Percentiles rank a stretch among this genome's conserved stretches.
phyloP scores from a whole-genome alignment of 2,329 filamentous ascomycete genomes.

The Fusarium begoniae region DNA sequence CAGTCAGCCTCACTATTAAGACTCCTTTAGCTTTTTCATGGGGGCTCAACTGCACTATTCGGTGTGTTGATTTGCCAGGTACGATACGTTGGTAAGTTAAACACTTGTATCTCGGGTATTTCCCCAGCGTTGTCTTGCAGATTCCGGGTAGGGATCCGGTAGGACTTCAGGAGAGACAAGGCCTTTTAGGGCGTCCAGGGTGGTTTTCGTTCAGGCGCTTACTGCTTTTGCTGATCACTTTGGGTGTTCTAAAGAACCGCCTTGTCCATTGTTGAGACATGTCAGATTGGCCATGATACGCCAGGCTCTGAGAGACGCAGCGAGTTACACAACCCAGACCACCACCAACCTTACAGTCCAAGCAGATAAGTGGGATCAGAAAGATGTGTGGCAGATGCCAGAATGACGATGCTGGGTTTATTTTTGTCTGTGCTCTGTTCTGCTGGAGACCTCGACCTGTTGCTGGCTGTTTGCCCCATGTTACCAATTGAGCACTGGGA shows the following conservation, averaged over 20 bases:
- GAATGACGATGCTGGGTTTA: constrained; percentile 16
- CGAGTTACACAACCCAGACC: constrained; percentile 8
- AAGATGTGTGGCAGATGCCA: constrained; percentile 17
- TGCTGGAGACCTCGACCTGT: background rate
- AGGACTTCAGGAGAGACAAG: constrained; percentile 18
- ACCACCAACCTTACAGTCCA: constrained; percentile 6
- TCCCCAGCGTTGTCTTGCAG: constrained; percentile 13
- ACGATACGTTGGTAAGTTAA: background rate
- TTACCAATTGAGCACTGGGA: constrained; percentile 12
- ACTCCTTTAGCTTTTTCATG: constrained; percentile 3
- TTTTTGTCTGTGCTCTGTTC: constrained; percentile 19
- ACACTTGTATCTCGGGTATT: constrained; percentile 6
- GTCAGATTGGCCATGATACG: constrained; percentile 1
- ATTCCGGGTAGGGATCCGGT: constrained; percentile 20
- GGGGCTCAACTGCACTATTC: background rate
- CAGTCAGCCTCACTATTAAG: constrained; percentile 26
- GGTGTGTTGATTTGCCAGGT: constrained; percentile 3
- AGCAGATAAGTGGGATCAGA: constrained; percentile 20
- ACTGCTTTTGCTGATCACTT: background rate
- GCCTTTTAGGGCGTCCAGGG: constrained; percentile 12
- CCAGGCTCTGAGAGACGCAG: background rate
- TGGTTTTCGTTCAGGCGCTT: constrained; percentile 12
- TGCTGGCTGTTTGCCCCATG: constrained; percentile 2
- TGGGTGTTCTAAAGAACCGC: background rate
- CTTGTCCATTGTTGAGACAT: constrained; percentile 3